Percentiles rank a stretch among this genome's conserved stretches.
Evolutionary conservation across 1,139 yeast species (phyloP).

Genomic region (Yamadazyma dendronema): DNA sequence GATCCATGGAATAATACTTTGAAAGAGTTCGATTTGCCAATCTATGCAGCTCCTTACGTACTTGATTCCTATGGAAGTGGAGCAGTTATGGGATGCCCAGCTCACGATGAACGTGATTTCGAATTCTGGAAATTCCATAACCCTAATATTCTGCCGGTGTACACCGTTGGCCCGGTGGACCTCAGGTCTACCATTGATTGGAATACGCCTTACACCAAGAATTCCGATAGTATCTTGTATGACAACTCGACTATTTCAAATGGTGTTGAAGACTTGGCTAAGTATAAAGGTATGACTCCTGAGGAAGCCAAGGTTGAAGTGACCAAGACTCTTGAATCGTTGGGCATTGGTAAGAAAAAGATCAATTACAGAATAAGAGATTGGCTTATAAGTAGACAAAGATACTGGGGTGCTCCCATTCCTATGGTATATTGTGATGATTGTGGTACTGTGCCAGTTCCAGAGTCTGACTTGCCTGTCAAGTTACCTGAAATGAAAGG

Average conservation of each 20-base stretch:
- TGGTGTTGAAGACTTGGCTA: conserved; percentile 41
- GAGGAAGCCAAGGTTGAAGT: conserved; percentile 54
- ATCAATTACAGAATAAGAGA: conserved; percentile 73
- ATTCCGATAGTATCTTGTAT: conserved; percentile 51
- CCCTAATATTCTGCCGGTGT: conserved; percentile 41
- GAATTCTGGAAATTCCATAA: conserved; percentile 73
- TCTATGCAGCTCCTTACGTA: conserved; percentile 90
- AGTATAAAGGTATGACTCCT: conserved; percentile 48
- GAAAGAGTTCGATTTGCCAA: conserved; percentile 48
- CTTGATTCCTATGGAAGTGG: conserved; percentile 80
- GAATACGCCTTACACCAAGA: conserved; percentile 44
- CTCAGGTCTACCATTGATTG: conserved; percentile 7
- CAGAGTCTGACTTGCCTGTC: conserved; percentile 83
- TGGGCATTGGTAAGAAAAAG: conserved; percentile 43
- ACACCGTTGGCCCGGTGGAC: conserved; percentile 42
- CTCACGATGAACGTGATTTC: conserved; percentile 80
- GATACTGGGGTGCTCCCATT: conserved; percentile 99
- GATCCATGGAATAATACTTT: conserved; percentile 23
- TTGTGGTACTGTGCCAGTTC: conserved; percentile 92
- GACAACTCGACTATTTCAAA: conserved; percentile 23
- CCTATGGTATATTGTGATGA: conserved; percentile 83
- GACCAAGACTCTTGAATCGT: conserved; percentile 36
- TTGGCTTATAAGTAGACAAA: conserved; percentile 91
- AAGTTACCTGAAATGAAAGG: conserved; percentile 57
- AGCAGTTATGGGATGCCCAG: conserved; percentile 98